Conservation (phyloP, 1,284 basidiomycete genomes). For the Irpex sp. region DNA sequence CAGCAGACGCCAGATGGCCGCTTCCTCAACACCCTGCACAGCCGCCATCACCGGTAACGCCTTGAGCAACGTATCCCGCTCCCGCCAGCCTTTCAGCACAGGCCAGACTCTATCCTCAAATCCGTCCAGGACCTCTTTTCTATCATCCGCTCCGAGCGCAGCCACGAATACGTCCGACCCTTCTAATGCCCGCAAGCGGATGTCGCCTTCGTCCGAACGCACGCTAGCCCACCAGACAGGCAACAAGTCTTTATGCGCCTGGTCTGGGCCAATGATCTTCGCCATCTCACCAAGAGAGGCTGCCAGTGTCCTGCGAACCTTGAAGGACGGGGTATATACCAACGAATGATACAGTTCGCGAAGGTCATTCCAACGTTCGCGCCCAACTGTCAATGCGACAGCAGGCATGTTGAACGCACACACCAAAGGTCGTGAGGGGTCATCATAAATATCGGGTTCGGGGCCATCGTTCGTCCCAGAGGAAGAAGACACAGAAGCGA, state of each 20-base stretch:
- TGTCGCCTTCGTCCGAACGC: conserved; percentile 60
- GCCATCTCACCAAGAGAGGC: conserved; percentile 91
- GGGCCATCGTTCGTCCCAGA: conserved; percentile 1
- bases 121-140: conserved; percentile 49
- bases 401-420: conserved; percentile 96
- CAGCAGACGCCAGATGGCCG: conserved; percentile 45
- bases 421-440: conserved; percentile 77
- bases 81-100: conserved; percentile 76
- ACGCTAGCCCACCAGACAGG: conserved; percentile 69
- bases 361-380: conserved; percentile 74
- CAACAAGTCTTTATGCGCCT: conserved; percentile 71
- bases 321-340: conserved; percentile 51
- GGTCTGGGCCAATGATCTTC: conserved; percentile 74
- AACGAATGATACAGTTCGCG: conserved; percentile 69
- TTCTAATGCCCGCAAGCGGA: conserved; percentile 69
- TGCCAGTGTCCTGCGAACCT: conserved; percentile 77
- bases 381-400: conserved; percentile 82
- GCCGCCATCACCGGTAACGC: conserved; percentile 40
- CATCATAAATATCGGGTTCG: conserved; percentile 31
- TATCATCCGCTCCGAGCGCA: conserved; percentile 47
- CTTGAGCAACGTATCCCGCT: conserved; percentile 70
- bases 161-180: conserved; percentile 57
- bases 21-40: conserved; percentile 26
- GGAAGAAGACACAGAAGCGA: conserved; percentile 14
- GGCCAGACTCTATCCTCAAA: conserved; percentile 46